Evolutionary conservation across 2,329 filamentous ascomycete genomes (phyloP).

Genomic region (Epichloe gansuensis): DNA sequence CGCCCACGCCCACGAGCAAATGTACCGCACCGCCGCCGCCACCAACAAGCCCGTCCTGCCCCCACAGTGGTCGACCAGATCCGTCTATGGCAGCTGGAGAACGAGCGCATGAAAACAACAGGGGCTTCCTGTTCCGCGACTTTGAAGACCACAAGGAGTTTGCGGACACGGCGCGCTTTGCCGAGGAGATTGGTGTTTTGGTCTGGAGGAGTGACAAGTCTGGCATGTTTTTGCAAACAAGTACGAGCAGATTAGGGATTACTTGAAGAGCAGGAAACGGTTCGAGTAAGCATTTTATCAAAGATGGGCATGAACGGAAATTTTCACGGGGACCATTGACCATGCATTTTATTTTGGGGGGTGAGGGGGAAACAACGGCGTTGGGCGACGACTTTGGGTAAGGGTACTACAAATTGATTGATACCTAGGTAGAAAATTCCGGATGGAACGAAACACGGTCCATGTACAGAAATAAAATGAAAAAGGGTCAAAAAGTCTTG

Average conservation of each 20-base stretch:
- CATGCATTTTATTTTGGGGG: too few species aligned
- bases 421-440: too few species aligned
- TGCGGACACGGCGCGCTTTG: slow-evolving; percentile 59
- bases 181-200: slow-evolving; percentile 80
- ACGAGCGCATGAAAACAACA: slow-evolving; percentile 80
- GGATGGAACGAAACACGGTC: too few species aligned
- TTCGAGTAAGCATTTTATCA: slow-evolving; percentile 20
- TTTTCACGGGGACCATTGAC: too few species aligned
- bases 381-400: too few species aligned
- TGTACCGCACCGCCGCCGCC: slow-evolving; percentile 54
- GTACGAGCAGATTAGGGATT: slow-evolving; percentile 78
- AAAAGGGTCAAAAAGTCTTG: too few species aligned
- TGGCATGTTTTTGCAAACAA: slow-evolving; percentile 86
- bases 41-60: slow-evolving; percentile 64
- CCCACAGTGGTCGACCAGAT: slow-evolving; percentile 98
- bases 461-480: too few species aligned
- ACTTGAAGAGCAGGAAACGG: slow-evolving; percentile 55
- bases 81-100: slow-evolving; percentile 91
- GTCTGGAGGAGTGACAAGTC: slow-evolving; percentile 73
- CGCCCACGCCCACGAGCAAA: slow-evolving; percentile 88
- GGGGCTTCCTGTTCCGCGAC: slow-evolving; percentile 83
- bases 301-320: too few species aligned
- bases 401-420: too few species aligned
- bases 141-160: slow-evolving; percentile 65
- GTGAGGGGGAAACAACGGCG: too few species aligned